Evolutionary conservation across 2,329 filamentous ascomycete genomes (phyloP).

Genomic region (Iodosphaeria phyllophila): DNA sequence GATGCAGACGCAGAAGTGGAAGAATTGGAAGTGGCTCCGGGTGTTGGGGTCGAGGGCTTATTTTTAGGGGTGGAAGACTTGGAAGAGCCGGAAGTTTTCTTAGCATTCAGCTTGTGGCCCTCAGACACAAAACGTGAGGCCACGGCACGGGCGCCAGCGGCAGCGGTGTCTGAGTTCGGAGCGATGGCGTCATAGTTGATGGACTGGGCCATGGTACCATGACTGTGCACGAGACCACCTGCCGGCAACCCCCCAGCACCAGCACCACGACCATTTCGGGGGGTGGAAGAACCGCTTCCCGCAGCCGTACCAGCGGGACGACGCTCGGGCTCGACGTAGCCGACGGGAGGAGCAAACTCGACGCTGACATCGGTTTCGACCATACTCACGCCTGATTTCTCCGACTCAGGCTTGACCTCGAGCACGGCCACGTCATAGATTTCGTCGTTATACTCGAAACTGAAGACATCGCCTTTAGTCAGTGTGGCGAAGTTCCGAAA

Average conservation of each 20-base stretch:
- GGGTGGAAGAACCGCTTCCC: constrained; percentile 86
- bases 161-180: constrained; percentile 50
- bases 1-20: no score
- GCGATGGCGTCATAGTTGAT: constrained; percentile 93
- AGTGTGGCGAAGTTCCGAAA: constrained; percentile 92
- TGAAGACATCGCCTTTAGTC: constrained; percentile 87
- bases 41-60: constrained; percentile 56
- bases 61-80: constrained; percentile 57
- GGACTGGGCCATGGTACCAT: constrained; percentile 91
- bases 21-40: constrained; percentile 28
- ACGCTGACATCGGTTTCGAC: constrained; percentile 94
- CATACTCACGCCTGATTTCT: constrained; percentile 77
- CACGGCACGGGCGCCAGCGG: constrained; percentile 22
- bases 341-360: constrained; percentile 85
- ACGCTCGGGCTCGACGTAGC: constrained; percentile 75
- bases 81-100: constrained; percentile 65
- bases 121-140: constrained; percentile 62
- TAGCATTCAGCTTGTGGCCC: constrained; percentile 67
- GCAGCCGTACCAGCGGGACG: constrained; percentile 16
- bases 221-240: constrained; percentile 60
- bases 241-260: constrained; percentile 46
- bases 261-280: constrained; percentile 46
- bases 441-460: constrained; percentile 90
- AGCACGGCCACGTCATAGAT: constrained; percentile 85
- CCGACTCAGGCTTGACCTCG: constrained; percentile 73